Conservation (phyloP, 2,329 filamentous ascomycete species). For the Emmonsiellopsis sp. region DNA sequence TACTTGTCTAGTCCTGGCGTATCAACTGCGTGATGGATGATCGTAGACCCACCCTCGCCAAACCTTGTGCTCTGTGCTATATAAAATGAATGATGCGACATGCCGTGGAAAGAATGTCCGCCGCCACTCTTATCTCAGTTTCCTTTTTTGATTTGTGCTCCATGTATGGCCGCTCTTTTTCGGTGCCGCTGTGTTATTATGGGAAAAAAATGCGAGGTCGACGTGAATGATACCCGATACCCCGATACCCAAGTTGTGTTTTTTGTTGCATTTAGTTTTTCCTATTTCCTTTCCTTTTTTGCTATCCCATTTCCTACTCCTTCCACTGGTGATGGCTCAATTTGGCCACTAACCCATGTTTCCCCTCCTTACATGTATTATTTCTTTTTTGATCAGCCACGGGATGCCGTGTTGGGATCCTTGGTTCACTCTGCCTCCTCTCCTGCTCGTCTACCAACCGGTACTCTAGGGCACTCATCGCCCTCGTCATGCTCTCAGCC, state of each 20-base stretch:
- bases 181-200: not conserved
- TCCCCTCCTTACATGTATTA: not conserved
- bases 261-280: not conserved
- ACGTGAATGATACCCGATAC: constrained; percentile 16
- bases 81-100: constrained; percentile 2
- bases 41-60: not conserved
- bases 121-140: not conserved
- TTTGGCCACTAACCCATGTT: not conserved
- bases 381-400: not conserved
- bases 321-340: not conserved
- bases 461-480: no score
- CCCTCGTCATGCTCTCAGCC: no score
- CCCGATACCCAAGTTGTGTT: constrained; percentile 12
- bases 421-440: no score
- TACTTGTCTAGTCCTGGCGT: constrained; percentile 21
- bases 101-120: not conserved
- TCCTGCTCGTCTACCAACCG: no score
- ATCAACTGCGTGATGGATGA: constrained; percentile 9
- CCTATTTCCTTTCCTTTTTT: not conserved
- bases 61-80: not conserved
- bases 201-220: constrained; percentile 12
- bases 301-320: not conserved
- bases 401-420: no score
- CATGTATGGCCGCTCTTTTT: constrained; percentile 2
- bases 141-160: not conserved